A percentile compares a stretch with the other conserved stretches of the same genome.
Conservation (phyloP, 1,139 yeast species). For the Pichia inconspicua region DNA sequence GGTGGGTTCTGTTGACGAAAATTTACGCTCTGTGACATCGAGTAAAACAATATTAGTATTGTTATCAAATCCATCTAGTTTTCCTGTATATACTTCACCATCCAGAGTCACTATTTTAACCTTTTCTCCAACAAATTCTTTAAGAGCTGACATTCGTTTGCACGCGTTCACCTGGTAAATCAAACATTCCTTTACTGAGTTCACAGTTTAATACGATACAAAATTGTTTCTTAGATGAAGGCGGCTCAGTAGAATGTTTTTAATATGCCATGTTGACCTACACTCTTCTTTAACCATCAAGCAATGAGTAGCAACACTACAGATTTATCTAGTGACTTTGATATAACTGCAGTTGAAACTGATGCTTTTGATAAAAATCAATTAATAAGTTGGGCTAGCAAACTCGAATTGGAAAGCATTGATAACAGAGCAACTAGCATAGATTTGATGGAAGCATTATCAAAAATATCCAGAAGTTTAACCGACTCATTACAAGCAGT, state of each 20-base stretch:
- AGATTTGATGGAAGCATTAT: constrained; percentile 20
- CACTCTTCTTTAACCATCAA: background rate
- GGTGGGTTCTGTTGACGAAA: constrained; percentile 39
- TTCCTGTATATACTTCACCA: constrained; percentile 64
- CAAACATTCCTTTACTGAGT: background rate
- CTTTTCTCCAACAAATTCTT: constrained; percentile 30
- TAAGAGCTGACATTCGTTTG: constrained; percentile 7
- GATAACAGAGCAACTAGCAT: constrained; percentile 32
- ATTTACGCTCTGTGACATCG: constrained; percentile 48
- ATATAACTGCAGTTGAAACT: constrained; percentile 3
- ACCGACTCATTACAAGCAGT: constrained; percentile 10
- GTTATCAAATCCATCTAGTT: constrained; percentile 73
- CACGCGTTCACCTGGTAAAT: background rate
- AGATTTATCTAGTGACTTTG: constrained; percentile 11
- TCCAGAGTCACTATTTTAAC: constrained; percentile 79
- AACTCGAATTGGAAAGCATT: constrained; percentile 37
- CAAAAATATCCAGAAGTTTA: constrained; percentile 12
- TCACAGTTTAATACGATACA: background rate
- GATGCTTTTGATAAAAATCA: constrained; percentile 16
- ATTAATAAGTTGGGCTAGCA: constrained; percentile 38
- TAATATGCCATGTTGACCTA: background rate
- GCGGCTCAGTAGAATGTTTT: background rate
- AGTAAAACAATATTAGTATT: constrained; percentile 66
- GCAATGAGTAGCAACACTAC: constrained; percentile 2
- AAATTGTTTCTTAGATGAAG: background rate